Evolutionary conservation across 768 basidiomycete genomes (phyloP).

Genomic region (Lactarius vividus): DNA sequence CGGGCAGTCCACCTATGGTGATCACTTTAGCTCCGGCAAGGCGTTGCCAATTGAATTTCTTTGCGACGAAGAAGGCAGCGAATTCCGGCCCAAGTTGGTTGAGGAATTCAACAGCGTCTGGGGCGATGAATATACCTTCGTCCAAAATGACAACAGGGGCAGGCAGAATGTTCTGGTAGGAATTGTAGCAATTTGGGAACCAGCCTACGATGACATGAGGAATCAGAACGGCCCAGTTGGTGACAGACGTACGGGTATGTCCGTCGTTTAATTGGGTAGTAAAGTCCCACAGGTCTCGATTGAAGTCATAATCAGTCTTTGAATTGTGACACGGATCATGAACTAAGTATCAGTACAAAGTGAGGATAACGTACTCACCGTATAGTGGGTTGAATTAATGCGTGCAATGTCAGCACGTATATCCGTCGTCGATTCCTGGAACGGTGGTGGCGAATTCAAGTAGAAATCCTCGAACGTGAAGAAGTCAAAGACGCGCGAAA

Average conservation of each 20-base stretch:
- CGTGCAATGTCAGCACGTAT: constrained; percentile 49
- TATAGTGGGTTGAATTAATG: constrained; percentile 48
- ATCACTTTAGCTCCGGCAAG: constrained; percentile 60
- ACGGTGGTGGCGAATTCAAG: constrained; percentile 37
- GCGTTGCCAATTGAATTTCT: constrained; percentile 56
- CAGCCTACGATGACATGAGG: constrained; percentile 40
- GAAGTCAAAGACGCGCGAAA: constrained; percentile 39
- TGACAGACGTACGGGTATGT: constrained; percentile 49
- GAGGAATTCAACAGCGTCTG: constrained; percentile 53
- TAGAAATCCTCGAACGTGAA: constrained; percentile 43
- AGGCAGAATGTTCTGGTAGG: constrained; percentile 47
- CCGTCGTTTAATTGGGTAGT: constrained; percentile 60
- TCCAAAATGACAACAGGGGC: constrained; percentile 43
- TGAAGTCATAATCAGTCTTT: constrained; percentile 68
- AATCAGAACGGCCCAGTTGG: neutral
- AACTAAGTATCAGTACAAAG: neutral
- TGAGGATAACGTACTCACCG: constrained; percentile 33
- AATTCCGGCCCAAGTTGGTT: constrained; percentile 45
- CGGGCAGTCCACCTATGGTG: constrained; percentile 50
- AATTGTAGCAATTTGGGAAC: constrained; percentile 53
- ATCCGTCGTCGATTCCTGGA: constrained; percentile 49
- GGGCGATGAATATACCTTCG: constrained; percentile 46
- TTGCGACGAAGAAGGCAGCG: constrained; percentile 41
- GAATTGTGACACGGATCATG: neutral
- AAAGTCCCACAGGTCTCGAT: constrained; percentile 52